These are phyloP conservation scores for Apiospora rasikravindrae DNA, from an alignment of 2,329 filamentous ascomycete species.

Conservation along the genomic window DNA sequence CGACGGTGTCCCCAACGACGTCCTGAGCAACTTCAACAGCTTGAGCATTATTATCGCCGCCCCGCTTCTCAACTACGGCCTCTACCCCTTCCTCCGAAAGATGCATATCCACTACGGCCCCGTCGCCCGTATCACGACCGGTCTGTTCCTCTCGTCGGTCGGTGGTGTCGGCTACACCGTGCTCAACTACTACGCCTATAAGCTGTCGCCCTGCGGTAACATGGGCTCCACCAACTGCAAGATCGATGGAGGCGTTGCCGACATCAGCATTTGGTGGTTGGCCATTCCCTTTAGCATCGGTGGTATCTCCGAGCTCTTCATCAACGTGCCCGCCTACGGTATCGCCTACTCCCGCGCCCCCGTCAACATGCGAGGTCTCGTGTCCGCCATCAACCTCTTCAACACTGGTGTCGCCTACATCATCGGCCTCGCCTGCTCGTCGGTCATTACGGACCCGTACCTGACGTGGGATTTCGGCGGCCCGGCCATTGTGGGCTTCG, in stretches of 20 bases:
- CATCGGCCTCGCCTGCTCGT: conserved; percentile 50
- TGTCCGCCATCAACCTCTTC: conserved; percentile 56
- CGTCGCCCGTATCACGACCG: conserved; percentile 55
- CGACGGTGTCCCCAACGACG: conserved; percentile 55
- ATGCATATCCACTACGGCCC: conserved; percentile 51
- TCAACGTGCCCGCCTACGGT: conserved; percentile 57
- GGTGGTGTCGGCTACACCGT: conserved; percentile 50
- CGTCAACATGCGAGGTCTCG: conserved; percentile 56
- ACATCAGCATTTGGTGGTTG: conserved; percentile 62
- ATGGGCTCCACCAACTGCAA: conserved; percentile 45
- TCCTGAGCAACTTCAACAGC: conserved; percentile 56
- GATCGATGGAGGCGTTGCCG: conserved; percentile 43
- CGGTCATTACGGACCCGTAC: conserved; percentile 53
- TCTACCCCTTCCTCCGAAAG: conserved; percentile 52
- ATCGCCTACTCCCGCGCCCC: conserved; percentile 58
- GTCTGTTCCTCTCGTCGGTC: conserved; percentile 54
- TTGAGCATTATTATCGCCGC: conserved; percentile 52
- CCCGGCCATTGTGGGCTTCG: conserved; percentile 50
- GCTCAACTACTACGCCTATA: conserved; percentile 48
- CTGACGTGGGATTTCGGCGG: conserved; percentile 57
- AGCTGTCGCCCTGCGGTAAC: conserved; percentile 47
- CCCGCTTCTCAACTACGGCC: conserved; percentile 52
- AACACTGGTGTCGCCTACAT: conserved; percentile 51
- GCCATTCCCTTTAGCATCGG: conserved; percentile 56
- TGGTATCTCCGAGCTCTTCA: conserved; percentile 58